These are phyloP conservation scores for Chloranthus sessilifolius DNA, from an alignment of 164 flowering plant species.

Conservation along the genomic window DNA sequence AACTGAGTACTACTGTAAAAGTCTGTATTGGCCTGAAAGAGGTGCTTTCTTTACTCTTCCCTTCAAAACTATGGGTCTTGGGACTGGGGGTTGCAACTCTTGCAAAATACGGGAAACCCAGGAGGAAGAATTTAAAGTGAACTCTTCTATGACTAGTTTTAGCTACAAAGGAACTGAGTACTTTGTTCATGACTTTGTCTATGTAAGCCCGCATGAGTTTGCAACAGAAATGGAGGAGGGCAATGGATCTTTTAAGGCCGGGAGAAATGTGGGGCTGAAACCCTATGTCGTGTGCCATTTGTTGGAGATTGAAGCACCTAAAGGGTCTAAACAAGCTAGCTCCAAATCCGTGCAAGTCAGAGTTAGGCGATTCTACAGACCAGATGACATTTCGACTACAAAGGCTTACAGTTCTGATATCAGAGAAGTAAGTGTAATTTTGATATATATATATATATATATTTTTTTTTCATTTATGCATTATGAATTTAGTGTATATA, in stretches of 20 bases:
- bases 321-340: conserved; percentile 29
- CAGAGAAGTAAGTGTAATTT: conserved; percentile 51
- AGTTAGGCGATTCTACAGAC: conserved; percentile 81
- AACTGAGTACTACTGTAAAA: conserved; percentile 77
- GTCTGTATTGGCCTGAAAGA: conserved; percentile 79
- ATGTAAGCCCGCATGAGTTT: conserved; percentile 50
- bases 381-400: conserved; percentile 80
- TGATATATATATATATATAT: too few species aligned
- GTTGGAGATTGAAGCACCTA: conserved; percentile 40
- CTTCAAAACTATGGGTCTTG: conserved; percentile 51
- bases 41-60: conserved; percentile 77
- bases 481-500: too few species aligned
- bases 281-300: conserved; percentile 81
- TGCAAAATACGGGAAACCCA: conserved; percentile 46
- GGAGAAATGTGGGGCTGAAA: conserved; percentile 81
- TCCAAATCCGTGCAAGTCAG: conserved; percentile 37
- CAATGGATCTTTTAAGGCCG: conserved; percentile 61
- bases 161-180: conserved; percentile 47
- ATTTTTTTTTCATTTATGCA: too few species aligned
- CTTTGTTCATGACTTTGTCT: conserved; percentile 59
- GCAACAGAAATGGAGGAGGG: conserved; percentile 23
- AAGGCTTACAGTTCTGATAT: conserved; percentile 84
- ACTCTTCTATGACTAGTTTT: conserved; percentile 40
- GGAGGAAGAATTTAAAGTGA: conserved; percentile 34
- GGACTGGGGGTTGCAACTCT: conserved; percentile 61